These are phyloP conservation scores for Chlamydomonas sp. DNA, from an alignment of 139 green algal genomes.

Conservation along the genomic window DNA sequence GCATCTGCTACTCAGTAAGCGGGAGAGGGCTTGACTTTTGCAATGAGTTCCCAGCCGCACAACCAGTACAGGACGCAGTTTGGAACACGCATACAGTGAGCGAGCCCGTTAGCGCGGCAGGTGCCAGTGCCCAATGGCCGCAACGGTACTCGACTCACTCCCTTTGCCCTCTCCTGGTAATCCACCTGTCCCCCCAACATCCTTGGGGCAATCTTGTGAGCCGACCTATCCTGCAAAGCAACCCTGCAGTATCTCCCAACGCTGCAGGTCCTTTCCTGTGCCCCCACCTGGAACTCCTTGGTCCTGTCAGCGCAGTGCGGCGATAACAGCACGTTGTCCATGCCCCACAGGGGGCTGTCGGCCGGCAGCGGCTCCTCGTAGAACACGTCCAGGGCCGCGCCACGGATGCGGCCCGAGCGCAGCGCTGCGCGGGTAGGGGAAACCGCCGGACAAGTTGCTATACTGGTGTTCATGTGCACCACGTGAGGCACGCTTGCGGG, in stretches of 20 bases:
- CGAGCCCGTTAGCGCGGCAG: too few species aligned
- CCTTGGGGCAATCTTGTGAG: background rate
- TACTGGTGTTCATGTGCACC: background rate
- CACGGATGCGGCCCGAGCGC: constrained; percentile 64
- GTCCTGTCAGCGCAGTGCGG: constrained; percentile 80
- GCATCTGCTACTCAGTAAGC: too few species aligned
- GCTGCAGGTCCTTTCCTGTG: background rate
- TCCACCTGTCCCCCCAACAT: too few species aligned
- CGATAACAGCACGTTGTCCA: constrained; percentile 83
- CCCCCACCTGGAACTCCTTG: constrained; percentile 47
- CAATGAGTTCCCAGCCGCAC: too few species aligned
- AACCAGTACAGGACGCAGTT: too few species aligned
- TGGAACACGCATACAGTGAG: too few species aligned
- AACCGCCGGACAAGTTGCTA: background rate
- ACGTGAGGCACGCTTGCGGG: too few species aligned
- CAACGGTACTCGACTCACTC: too few species aligned
- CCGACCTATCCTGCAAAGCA: background rate
- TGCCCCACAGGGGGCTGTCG: constrained; percentile 72
- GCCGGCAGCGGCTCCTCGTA: constrained; percentile 77
- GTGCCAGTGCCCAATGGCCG: too few species aligned
- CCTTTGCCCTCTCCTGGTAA: too few species aligned
- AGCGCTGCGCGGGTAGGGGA: constrained; percentile 58
- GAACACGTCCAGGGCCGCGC: constrained; percentile 86
- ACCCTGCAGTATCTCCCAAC: constrained; percentile 7
- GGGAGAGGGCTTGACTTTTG: too few species aligned